phyloP scores from a whole-genome alignment of 176 grass and related monocot species.

The Triticum urartu region DNA sequence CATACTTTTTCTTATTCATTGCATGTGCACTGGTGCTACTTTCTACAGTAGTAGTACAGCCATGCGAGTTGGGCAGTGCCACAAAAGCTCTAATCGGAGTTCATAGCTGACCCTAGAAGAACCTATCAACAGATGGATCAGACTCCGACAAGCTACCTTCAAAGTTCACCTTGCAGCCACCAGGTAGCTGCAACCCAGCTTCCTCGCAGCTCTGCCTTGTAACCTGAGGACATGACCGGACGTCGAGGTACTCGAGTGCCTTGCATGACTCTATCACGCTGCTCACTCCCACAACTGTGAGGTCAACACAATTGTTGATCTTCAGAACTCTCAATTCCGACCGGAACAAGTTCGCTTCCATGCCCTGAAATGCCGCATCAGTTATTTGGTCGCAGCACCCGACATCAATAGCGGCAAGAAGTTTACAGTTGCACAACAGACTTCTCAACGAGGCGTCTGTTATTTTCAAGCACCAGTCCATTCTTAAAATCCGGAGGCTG shows the following conservation, averaged over 20 bases:
- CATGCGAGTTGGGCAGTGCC: background rate
- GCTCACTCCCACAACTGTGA: constrained; percentile 45
- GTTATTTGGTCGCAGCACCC: constrained; percentile 72
- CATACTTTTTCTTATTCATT: background rate
- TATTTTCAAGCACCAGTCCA: constrained; percentile 75
- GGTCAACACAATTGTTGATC: constrained; percentile 40
- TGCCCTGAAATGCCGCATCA: constrained; percentile 49
- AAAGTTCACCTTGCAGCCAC: constrained; percentile 72
- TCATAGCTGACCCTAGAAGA: constrained; percentile 47
- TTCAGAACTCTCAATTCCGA: constrained; percentile 61
- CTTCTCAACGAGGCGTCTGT: constrained; percentile 53
- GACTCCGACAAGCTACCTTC: constrained; percentile 45
- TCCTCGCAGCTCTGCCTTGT: constrained; percentile 54
- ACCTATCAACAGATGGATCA: constrained; percentile 47
- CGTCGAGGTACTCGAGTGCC: constrained; percentile 62
- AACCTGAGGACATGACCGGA: constrained; percentile 61
- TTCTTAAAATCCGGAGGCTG: constrained; percentile 57
- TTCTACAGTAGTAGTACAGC: constrained; percentile 2
- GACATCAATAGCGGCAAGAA: constrained; percentile 73
- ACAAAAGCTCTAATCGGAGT: background rate
- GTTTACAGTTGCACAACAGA: constrained; percentile 62
- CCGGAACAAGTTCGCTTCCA: constrained; percentile 25
- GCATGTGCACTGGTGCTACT: background rate
- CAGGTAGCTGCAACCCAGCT: constrained; percentile 73
- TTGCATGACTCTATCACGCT: constrained; percentile 44